Evolutionary conservation across 352 stramenopile genomes (phyloP), one percentile per base, ranked within the genome.

Genomic region (Pythium sp.): DNA sequence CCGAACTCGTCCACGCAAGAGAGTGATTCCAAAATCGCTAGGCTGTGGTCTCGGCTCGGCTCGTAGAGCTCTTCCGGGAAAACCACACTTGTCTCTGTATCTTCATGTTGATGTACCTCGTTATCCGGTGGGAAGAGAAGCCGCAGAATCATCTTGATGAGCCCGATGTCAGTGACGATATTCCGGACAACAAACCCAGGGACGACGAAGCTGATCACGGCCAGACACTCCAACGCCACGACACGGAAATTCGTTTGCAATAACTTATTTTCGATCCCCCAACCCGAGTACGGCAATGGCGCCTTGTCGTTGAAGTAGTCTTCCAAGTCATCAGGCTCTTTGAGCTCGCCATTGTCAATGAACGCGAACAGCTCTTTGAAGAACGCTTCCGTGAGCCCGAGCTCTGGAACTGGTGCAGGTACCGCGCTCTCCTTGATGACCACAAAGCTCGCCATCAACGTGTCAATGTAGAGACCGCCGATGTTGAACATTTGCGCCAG

Each of bases 291-390:
- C 3, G 86, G 83, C 36, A 72, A 61, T 34, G 90, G 72, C 6
- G 60, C 62, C 53, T 82, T 65, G 20, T 68, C 53, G 7, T 61
- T 56, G 14, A 78, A 79, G 3, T 81, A 71, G 0, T 74, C 67
- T 43, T 77, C 65, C 5, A 76, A 57, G 57, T 75, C 60, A 14
- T 75, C 64, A 14, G 79, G 77, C n/a, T 56, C 69, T 14, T 76
- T 57, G 7, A 92, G 70, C 43, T 90, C 75, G 14, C 77, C 86
- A 54, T 72, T 92, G 28, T 91, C 83, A 56, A 96, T 88, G 67
- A 94, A 96, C n/a, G 67, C 68, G 24, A 94, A 91, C 12, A 92
- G 57, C 24, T 94, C 80, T 6, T 67, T 70, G 64, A 94, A 94
- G 51, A 96, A 96, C n/a, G 32, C 70, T 12, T 85, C 73, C 0